phyloP scores from a whole-genome alignment of 2,329 filamentous ascomycete species.

The Exophiala calicioides region DNA sequence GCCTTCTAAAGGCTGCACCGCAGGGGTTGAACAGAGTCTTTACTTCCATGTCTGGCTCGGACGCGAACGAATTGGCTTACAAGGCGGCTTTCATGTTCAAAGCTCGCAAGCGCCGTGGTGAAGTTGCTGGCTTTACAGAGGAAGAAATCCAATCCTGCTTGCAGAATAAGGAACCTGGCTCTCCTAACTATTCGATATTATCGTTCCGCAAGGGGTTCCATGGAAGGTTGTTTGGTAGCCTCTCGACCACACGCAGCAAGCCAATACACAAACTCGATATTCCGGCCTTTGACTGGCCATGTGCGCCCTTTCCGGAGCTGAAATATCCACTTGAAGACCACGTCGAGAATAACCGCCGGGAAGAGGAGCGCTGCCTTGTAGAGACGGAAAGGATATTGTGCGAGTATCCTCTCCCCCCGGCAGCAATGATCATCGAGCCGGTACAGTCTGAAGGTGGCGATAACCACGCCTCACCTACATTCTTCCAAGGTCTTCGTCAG shows the following conservation, averaged over 20 bases:
- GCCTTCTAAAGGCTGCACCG: constrained; percentile 79
- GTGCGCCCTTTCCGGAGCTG: constrained; percentile 79
- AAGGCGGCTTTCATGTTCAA: constrained; percentile 96
- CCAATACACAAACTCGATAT: constrained; percentile 94
- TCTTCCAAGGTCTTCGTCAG: constrained; percentile 81
- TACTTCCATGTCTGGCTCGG: constrained; percentile 83
- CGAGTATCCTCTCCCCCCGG: constrained; percentile 75
- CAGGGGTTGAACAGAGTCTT: constrained; percentile 85
- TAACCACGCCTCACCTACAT: constrained; percentile 85
- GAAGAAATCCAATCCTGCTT: constrained; percentile 75
- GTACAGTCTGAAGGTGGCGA: constrained; percentile 93
- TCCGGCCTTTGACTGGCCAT: constrained; percentile 92
- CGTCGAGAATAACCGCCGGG: constrained; percentile 74
- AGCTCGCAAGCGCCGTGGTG: constrained; percentile 76
- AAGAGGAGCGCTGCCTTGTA: constrained; percentile 77
- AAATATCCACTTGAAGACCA: constrained; percentile 86
- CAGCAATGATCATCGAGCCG: constrained; percentile 82
- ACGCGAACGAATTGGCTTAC: constrained; percentile 92
- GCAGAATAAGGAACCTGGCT: constrained; percentile 77
- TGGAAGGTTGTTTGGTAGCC: constrained; percentile 81
- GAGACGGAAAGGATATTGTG: constrained; percentile 81
- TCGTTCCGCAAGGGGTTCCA: constrained; percentile 89
- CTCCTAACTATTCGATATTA: constrained; percentile 78
- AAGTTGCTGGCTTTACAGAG: constrained; percentile 73
- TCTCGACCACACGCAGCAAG: constrained; percentile 89